These are phyloP conservation scores for Ostreobium quekettii DNA, from an alignment of 139 green algal species.

Conservation along the genomic window DNA sequence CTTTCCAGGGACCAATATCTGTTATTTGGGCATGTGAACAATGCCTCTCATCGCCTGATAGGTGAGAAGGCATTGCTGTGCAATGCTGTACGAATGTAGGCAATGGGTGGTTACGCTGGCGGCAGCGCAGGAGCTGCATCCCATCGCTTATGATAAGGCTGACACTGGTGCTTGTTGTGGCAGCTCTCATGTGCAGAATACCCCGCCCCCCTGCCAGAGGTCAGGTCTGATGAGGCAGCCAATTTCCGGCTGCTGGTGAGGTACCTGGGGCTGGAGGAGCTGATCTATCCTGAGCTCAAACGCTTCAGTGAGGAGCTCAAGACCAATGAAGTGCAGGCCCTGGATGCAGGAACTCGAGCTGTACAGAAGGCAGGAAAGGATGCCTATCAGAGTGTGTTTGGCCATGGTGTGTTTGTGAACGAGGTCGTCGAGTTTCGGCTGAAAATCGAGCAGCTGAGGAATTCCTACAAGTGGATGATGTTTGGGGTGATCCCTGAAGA, in stretches of 20 bases:
- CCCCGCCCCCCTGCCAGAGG: slow-evolving; percentile 6
- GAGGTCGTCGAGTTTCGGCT: slow-evolving; percentile 13
- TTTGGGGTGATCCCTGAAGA: slow-evolving; percentile 13
- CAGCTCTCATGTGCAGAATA: slow-evolving; percentile 1
- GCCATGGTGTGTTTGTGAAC: slow-evolving; percentile 4
- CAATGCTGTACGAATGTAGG: too few relatives aligned
- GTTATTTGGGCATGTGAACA: too few relatives aligned
- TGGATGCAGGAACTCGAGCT: not conserved
- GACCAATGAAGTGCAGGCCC: not conserved
- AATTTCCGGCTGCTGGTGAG: slow-evolving; percentile 5
- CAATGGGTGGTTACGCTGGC: too few relatives aligned
- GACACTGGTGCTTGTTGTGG: not conserved
- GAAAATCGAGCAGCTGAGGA: slow-evolving; percentile 16
- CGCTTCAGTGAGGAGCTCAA: slow-evolving; percentile 10
- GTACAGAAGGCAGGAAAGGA: slow-evolving; percentile 19
- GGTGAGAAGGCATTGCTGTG: too few relatives aligned
- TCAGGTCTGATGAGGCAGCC: not conserved
- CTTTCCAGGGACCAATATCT: not conserved
- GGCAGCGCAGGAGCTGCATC: too few relatives aligned
- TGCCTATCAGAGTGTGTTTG: slow-evolving; percentile 17
- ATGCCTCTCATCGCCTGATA: too few relatives aligned
- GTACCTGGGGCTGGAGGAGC: slow-evolving; percentile 12
- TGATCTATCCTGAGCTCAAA: slow-evolving; percentile 1
- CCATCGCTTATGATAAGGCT: not conserved
- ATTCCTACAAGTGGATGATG: slow-evolving; percentile 19